Base-by-base conservation (phyloP, 2,329 filamentous ascomycete genomes). In the Fusarium sp. region DNA sequence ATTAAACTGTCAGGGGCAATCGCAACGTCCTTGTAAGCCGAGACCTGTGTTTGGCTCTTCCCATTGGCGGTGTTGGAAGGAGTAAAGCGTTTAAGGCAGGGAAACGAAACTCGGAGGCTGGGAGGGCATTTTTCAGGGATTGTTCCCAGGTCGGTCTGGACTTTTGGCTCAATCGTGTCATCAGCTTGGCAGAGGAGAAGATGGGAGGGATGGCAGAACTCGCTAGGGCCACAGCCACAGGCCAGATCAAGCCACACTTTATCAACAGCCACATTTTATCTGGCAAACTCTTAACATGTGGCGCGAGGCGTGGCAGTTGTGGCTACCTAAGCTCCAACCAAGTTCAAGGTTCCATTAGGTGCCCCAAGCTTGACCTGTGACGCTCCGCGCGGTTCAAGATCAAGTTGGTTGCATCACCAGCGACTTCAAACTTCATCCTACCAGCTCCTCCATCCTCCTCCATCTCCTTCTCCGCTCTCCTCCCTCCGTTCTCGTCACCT, bases 381-480 rank as follows among this genome's bases (percentile, higher is more conserved):
- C 74, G 76, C 75, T 78, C 72, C 65, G 47, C 69, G 69, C 74
- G 67, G 72, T 75, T 74, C 66, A 60, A 66, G 67, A 60, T 71
- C 67, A 60, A 70, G 66, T 66, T 71, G 75, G 78, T 78, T 79
- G 75, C 78, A 79, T 79, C 78, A 79, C 78, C 77, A 79, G 61
- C 75, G 68, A 77, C 72, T 66, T 74, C 74, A 75, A 67, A 77
- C 72, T 66, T 73, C 74, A 74, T 77, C 72, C 66, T 70, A 75
- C 73, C 75, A 65, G 64, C 70, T 68, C 68, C 66, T 72, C 52
- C 67, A 63, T 63, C 65, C 63, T 57, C 48, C 63, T 42, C 64
- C 54, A 63, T 56, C 49, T 64, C 54, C 60, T 49, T 59, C 44
- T 44, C 51, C 58, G 39, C 56, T 55, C 63, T 47, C 59, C 58